phyloP scores from a whole-genome alignment of 495 filamentous ascomycete genomes.

The Aspergillus affinis region DNA sequence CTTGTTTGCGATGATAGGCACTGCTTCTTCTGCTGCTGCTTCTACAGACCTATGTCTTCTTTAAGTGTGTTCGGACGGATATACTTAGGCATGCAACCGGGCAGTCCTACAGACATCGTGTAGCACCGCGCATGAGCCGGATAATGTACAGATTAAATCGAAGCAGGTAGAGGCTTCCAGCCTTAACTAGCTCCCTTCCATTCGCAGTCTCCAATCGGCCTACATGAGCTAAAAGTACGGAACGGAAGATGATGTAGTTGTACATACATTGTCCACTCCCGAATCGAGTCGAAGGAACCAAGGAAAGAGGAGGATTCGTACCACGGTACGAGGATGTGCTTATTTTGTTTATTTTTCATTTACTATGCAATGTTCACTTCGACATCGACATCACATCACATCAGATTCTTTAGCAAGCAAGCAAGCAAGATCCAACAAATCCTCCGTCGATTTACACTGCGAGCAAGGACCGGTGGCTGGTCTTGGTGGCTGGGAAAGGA shows the following conservation, averaged over 20 bases:
- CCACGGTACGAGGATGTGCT: not conserved
- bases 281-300: not conserved
- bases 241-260: too few relatives aligned
- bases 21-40: too few relatives aligned
- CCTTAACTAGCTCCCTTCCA: not conserved
- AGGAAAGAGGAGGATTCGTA: not conserved
- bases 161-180: not conserved
- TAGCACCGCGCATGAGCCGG: too few relatives aligned
- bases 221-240: not conserved
- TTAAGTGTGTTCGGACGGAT: too few relatives aligned
- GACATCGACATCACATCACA: not conserved
- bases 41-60: too few relatives aligned
- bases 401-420: not conserved
- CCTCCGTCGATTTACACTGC: too few relatives aligned
- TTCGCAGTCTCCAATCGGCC: not conserved
- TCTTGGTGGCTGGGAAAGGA: slow-evolving; percentile 7
- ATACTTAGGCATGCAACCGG: too few relatives aligned
- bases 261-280: not conserved
- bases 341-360: not conserved
- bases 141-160: not conserved
- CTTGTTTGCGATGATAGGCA: too few relatives aligned
- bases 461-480: slow-evolving; percentile 10
- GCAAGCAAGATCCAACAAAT: too few relatives aligned
- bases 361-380: too few relatives aligned
- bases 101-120: too few relatives aligned